Evolutionary conservation across 306 rosid species (phyloP), one percentile per base, ranked within the genome.

Genomic region (Quercus ilex): DNA sequence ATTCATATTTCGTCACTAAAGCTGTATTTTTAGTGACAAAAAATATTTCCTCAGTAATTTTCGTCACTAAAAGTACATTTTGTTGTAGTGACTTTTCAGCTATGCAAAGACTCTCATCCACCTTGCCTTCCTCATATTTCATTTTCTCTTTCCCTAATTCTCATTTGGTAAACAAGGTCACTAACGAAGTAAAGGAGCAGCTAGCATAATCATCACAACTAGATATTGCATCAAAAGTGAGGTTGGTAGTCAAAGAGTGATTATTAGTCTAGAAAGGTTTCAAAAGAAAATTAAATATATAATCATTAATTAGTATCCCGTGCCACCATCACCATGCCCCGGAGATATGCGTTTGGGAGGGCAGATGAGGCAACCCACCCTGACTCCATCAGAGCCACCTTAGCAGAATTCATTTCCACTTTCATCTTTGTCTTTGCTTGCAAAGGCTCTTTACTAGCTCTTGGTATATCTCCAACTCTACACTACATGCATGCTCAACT

Each of bases 341-440:
- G 99, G 30, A 89, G 91, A 75, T 95, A 95, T 79, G 89, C 82
- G 19, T 80, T 95, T 33, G 96, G 96, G 82, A 86, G 99, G 83
- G 90, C 85, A 14, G 98, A 95, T 65, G 99, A 95, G 78, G 99
- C 94, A 63, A 91, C 92, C 6, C 94, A 93, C 77, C 99, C 99
- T 0, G 99, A 95, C 77, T 90, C 99, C 85, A 79, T 95, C 74
- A 88, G 99, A 83, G 99, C 98, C 19, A 46, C 97, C 69, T 70
- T 95, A 58, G 97, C 97, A 60, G 99, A 95, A 86, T 91, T 95
- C 69, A 74, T 88, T 10, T 86, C 99, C 46, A 95, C 97, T 72
- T 79, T 87, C 86, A 86, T 95, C 86, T 95, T 91, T 74, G 99
- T 95, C 69, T 95, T 95, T 71, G 96, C 97, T 18, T 98, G 94